These are phyloP conservation scores for Aphanomyces euteiches DNA, from an alignment of 352 stramenopile species.

Conservation along the genomic window DNA sequence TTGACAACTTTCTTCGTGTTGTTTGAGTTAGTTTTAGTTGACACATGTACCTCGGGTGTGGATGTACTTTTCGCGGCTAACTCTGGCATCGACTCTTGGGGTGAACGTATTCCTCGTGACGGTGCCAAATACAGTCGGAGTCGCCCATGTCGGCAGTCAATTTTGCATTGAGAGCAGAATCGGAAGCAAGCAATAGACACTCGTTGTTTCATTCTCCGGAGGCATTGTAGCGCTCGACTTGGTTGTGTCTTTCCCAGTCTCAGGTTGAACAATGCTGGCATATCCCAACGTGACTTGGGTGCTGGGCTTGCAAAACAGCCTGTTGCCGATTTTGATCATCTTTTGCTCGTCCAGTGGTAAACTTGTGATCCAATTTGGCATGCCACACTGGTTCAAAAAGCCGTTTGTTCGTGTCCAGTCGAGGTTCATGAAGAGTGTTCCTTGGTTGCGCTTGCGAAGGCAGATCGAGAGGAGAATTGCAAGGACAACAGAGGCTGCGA, in stretches of 20 bases:
- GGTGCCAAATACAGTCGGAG: background rate
- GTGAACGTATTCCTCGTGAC: background rate
- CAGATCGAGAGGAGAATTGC: background rate
- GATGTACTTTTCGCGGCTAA: background rate
- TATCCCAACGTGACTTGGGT: background rate
- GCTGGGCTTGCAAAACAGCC: background rate
- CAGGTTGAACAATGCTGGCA: background rate
- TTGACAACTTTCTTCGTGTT: too few species aligned
- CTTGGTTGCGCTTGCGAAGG: background rate
- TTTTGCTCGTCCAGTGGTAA: background rate
- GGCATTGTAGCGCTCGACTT: background rate
- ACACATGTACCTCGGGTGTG: background rate
- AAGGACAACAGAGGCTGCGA: background rate
- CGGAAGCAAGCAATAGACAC: background rate
- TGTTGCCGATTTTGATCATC: background rate
- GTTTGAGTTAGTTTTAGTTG: background rate
- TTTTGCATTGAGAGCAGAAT: background rate
- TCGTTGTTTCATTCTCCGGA: background rate
- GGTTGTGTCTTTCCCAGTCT: background rate
- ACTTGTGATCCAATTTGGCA: background rate
- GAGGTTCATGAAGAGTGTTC: background rate
- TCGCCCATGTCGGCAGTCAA: background rate
- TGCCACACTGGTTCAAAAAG: background rate
- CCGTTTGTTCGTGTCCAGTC: background rate
- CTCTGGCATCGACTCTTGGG: background rate